A percentile compares a stretch with the other conserved stretches of the same genome.
Evolutionary conservation across 1,139 yeast genomes (phyloP).

Genomic region (Saccharomyces hybrid): DNA sequence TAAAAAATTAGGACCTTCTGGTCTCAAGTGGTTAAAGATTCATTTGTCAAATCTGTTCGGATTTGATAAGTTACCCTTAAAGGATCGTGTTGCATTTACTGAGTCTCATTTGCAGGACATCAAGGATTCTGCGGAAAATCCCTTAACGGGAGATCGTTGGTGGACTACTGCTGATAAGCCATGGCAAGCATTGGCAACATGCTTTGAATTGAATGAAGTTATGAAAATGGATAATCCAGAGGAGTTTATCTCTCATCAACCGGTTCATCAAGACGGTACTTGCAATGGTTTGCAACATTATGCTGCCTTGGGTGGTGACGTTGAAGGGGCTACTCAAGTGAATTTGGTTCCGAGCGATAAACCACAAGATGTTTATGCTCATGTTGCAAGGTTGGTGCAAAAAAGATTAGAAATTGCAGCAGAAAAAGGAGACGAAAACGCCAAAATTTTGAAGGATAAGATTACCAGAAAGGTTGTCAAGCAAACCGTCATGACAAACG

Average conservation of each 20-base stretch:
- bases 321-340: slow-evolving; percentile 90
- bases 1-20: slow-evolving; percentile 61
- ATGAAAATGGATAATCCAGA: slow-evolving; percentile 64
- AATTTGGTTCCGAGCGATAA: slow-evolving; percentile 72
- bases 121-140: slow-evolving; percentile 61
- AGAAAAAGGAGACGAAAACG: slow-evolving; percentile 40
- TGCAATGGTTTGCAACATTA: slow-evolving; percentile 97
- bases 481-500: slow-evolving; percentile 98
- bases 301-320: slow-evolving; percentile 95
- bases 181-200: slow-evolving; percentile 88
- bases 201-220: slow-evolving; percentile 74
- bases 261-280: slow-evolving; percentile 96
- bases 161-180: slow-evolving; percentile 90
- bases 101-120: slow-evolving; percentile 59
- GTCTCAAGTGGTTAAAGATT: slow-evolving; percentile 81
- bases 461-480: slow-evolving; percentile 84
- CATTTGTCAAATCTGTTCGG: slow-evolving; percentile 88
- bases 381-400: slow-evolving; percentile 68
- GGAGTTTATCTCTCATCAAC: slow-evolving; percentile 67
- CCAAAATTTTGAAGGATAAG: slow-evolving; percentile 41
- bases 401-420: slow-evolving; percentile 54
- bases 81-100: slow-evolving; percentile 66
- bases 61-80: slow-evolving; percentile 71
- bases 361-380: slow-evolving; percentile 87
- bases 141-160: slow-evolving; percentile 56